phyloP scores from a whole-genome alignment of 2,329 filamentous ascomycete species.

The Xenosphaeropsis pyriputrescens region DNA sequence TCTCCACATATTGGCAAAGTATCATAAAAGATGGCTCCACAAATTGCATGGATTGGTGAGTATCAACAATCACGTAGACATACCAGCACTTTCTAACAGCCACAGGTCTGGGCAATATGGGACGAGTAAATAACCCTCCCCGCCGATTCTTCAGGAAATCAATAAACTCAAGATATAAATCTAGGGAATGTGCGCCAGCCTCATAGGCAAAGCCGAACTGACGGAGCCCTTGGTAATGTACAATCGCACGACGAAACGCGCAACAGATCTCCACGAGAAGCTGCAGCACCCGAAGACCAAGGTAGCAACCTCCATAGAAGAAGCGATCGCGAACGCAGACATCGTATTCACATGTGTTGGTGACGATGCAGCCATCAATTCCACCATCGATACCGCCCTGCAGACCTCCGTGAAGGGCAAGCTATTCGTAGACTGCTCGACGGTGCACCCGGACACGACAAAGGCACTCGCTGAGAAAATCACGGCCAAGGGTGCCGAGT shows the following conservation, averaged over 20 bases:
- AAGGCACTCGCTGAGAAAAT: slow-evolving; percentile 46
- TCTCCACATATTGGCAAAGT: too few species aligned
- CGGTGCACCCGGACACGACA: slow-evolving; percentile 72
- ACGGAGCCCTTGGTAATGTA: slow-evolving; percentile 60
- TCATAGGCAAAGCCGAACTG: slow-evolving; percentile 63
- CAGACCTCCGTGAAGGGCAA: slow-evolving; percentile 48
- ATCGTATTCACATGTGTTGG: slow-evolving; percentile 73
- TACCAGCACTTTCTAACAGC: too few species aligned
- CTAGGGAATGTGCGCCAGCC: slow-evolving; percentile 73
- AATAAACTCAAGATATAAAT: slow-evolving; percentile 3
- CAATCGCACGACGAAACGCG: slow-evolving; percentile 60
- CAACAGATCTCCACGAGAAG: slow-evolving; percentile 44
- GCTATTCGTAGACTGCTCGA: slow-evolving; percentile 77
- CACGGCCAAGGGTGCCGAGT: slow-evolving; percentile 46
- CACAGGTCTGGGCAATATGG: slow-evolving; percentile 63
- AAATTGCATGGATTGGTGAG: slow-evolving; percentile 58
- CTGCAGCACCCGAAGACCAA: slow-evolving; percentile 47
- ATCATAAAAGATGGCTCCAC: slow-evolving; percentile 41
- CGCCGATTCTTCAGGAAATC: too few species aligned
- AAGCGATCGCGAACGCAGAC: slow-evolving; percentile 53
- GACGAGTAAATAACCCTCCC: slow-evolving; percentile 39
- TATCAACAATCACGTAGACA: too few species aligned
- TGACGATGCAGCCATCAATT: slow-evolving; percentile 59
- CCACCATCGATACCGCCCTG: slow-evolving; percentile 43
- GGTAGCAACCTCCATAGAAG: slow-evolving; percentile 47